Percentiles rank a stretch among this genome's conserved stretches.
Conservation (phyloP, 2,329 filamentous ascomycete species). For the Magnaporthiopsis rhizophila region DNA sequence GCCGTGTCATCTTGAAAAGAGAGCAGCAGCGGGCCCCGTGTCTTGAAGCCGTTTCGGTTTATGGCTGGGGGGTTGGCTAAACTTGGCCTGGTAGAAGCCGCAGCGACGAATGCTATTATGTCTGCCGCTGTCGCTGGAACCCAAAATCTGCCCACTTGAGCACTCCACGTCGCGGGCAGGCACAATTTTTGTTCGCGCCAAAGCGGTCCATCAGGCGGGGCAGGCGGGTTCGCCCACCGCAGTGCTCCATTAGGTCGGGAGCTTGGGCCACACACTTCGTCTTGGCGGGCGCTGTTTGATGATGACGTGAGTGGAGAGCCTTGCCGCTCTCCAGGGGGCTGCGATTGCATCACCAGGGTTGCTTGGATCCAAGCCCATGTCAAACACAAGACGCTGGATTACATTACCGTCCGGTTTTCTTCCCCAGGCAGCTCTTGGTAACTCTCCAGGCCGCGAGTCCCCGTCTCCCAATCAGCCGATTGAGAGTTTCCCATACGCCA, state of each 20-base stretch:
- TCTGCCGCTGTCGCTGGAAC: background rate
- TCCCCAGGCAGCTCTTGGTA: slow-evolving; percentile 46
- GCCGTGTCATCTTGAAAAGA: slow-evolving; percentile 56
- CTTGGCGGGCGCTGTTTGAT: background rate
- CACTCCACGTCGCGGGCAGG: background rate
- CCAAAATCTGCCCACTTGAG: background rate
- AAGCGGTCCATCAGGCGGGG: background rate
- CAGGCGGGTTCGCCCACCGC: too few species aligned
- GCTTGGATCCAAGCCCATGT: background rate
- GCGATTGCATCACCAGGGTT: too few species aligned
- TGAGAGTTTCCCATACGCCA: slow-evolving; percentile 63
- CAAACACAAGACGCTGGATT: background rate
- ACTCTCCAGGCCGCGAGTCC: slow-evolving; percentile 57
- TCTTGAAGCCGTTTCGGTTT: background rate
- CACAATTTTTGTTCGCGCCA: background rate
- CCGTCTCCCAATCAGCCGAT: slow-evolving; percentile 56
- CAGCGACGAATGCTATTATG: background rate
- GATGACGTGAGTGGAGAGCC: background rate
- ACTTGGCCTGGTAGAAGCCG: background rate
- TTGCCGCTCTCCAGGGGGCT: too few species aligned
- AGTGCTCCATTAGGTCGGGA: background rate
- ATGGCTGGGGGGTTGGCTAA: background rate
- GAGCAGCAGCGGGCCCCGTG: background rate
- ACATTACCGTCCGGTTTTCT: background rate
- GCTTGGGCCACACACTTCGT: background rate